These are phyloP conservation scores for Aspergillus clavatus DNA, from an alignment of 2,329 filamentous ascomycete species.

Conservation along the genomic window DNA sequence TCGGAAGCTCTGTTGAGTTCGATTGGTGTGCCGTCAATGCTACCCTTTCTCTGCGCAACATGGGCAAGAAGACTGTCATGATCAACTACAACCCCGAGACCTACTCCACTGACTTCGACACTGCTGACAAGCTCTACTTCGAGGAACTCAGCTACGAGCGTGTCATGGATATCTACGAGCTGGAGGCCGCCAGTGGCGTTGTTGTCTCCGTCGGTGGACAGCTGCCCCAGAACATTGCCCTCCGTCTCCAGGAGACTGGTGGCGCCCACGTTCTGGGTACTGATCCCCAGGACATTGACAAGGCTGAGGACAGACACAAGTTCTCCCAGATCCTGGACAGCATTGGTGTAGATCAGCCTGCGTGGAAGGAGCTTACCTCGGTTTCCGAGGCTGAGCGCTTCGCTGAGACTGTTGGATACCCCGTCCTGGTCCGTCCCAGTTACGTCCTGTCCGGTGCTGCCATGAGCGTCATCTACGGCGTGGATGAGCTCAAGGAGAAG, in stretches of 20 bases:
- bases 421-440: conserved; percentile 87
- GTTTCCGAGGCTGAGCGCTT: conserved; percentile 84
- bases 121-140: conserved; percentile 89
- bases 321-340: conserved; percentile 97
- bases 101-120: conserved; percentile 76
- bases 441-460: conserved; percentile 97
- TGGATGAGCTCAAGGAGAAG: conserved; percentile 90
- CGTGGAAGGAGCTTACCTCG: conserved; percentile 95
- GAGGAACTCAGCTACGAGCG: conserved; percentile 95
- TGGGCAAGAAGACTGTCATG: conserved; percentile 97
- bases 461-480: conserved; percentile 92
- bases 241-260: conserved; percentile 85
- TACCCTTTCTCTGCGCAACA: conserved; percentile 72
- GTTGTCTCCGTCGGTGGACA: conserved; percentile 96
- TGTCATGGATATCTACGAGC: conserved; percentile 98
- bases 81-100: conserved; percentile 92
- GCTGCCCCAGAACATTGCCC: conserved; percentile 93
- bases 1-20: conserved; percentile 96
- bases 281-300: conserved; percentile 90
- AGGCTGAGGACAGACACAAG: conserved; percentile 95
- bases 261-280: conserved; percentile 89
- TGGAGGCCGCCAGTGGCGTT: conserved; percentile 78
- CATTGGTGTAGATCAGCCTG: conserved; percentile 93
- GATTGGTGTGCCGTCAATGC: conserved; percentile 97
- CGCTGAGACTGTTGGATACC: conserved; percentile 79